phyloP scores from a whole-genome alignment of 306 rosid species.

The Prosopis cineraria region DNA sequence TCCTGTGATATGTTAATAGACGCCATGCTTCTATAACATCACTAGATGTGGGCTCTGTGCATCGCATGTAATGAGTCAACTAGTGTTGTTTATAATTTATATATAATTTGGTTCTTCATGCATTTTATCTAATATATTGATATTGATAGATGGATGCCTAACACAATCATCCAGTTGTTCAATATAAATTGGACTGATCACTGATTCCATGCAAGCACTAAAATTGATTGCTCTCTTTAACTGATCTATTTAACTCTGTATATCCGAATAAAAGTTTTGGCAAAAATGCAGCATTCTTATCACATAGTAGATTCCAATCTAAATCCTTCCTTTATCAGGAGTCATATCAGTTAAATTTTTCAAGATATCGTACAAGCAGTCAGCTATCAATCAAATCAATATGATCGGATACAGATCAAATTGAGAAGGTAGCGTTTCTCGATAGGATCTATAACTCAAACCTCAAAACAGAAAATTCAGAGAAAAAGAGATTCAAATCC shows the following conservation, averaged over 20 bases:
- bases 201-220: not conserved
- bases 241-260: not conserved
- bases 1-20: no score
- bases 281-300: not conserved
- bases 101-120: not conserved
- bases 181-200: not conserved
- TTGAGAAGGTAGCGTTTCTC: not conserved
- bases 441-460: constrained; percentile 28
- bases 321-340: constrained; percentile 32
- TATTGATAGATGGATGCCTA: not conserved
- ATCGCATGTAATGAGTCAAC: not conserved
- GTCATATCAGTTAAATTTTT: constrained; percentile 14
- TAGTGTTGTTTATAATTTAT: not conserved
- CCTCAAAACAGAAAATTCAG: not conserved
- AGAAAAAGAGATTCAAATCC: not conserved
- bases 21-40: no score
- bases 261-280: not conserved
- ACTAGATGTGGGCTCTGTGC: no score
- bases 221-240: not conserved
- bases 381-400: constrained; percentile 13
- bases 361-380: constrained; percentile 10
- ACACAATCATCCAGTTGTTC: not conserved
- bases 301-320: not conserved
- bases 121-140: not conserved
- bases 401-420: constrained; percentile 43